Conservation (phyloP, 805 yeast species). For the Candida hungchunana region DNA sequence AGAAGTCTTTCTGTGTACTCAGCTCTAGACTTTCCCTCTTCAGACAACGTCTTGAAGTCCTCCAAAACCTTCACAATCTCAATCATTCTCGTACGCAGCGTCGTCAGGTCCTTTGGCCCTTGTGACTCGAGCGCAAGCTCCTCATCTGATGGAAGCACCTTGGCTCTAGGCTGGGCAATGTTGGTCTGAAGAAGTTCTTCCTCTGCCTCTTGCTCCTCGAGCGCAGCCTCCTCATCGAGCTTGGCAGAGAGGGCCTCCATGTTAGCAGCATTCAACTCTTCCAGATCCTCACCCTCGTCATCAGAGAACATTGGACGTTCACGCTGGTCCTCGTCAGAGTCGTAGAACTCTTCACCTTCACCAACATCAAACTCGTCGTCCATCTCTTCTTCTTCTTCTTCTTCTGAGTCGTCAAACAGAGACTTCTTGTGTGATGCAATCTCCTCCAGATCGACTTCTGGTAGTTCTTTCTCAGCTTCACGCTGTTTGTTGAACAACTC, state of each 20-base stretch:
- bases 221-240: slow-evolving; percentile 56
- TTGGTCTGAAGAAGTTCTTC: slow-evolving; percentile 57
- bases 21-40: slow-evolving; percentile 80
- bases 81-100: slow-evolving; percentile 88
- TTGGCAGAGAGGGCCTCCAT: slow-evolving; percentile 74
- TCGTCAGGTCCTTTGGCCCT: slow-evolving; percentile 70
- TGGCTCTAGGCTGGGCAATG: slow-evolving; percentile 65
- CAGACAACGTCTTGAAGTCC: slow-evolving; percentile 76
- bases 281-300: slow-evolving; percentile 55
- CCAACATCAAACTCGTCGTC: slow-evolving; percentile 55
- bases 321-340: slow-evolving; percentile 26
- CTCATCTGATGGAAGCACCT: slow-evolving; percentile 68
- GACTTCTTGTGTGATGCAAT: slow-evolving; percentile 66
- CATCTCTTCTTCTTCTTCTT: slow-evolving; percentile 30
- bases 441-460: slow-evolving; percentile 66
- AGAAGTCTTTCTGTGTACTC: slow-evolving; percentile 78
- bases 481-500: slow-evolving; percentile 23
- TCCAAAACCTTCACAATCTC: slow-evolving; percentile 93
- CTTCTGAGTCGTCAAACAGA: slow-evolving; percentile 59
- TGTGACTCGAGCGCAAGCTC: slow-evolving; percentile 46
- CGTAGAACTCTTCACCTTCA: slow-evolving; percentile 36
- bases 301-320: slow-evolving; percentile 27
- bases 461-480: slow-evolving; percentile 45
- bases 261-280: slow-evolving; percentile 75
- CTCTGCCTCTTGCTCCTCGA: slow-evolving; percentile 60